Evolutionary conservation across 177 flowering plant species (phyloP), one percentile per base, ranked within the genome.

Genomic region (Vitis hybrid): DNA sequence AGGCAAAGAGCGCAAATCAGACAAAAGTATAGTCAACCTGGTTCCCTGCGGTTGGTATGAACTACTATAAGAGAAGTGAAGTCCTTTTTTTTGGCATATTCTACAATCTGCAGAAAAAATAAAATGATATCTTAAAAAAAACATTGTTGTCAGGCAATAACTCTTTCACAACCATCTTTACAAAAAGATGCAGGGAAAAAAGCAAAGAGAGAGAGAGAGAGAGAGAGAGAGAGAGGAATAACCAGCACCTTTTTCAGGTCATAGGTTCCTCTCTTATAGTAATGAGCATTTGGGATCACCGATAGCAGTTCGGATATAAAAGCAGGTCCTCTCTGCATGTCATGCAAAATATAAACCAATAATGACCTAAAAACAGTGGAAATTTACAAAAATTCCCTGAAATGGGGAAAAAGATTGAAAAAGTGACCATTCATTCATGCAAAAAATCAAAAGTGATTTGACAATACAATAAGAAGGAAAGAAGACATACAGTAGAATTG

Each of bases 11-110:
- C 8, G 0, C 47, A 38, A 38, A 38, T 52, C 8, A 10, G 47
- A 17, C 66, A 72, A 55, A 77, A 31, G 74, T 6, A 62, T 20
- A 14, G 70, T 79, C 62, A 67, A 94, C 98, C 97, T 79, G 97
- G 97, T 78, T 92, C 97, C 72, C 98, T 86, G 14, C 97, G 92
- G 75, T 85, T 93, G 18, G 97, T 91, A 59, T 95, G 99, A 68
- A 92, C 96, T 68, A 92, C 99, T 49, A 95, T 79, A 12, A 95
- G 5, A 67, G 98, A 89, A 11, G 96, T 91, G 82, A 89, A 95
- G 47, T 93, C 96, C 75, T 88, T 86, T 8, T 87, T 81, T 1
- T 62, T 94, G 20, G 98, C 99, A 84, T 93, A 93, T 65, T 89
- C 90, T 33, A 89, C 89, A 80, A 95, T 95, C 97, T 95, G 87